These are phyloP conservation scores for Cordyceps pruinosa DNA, from an alignment of 2,329 filamentous ascomycete genomes.

Conservation along the genomic window DNA sequence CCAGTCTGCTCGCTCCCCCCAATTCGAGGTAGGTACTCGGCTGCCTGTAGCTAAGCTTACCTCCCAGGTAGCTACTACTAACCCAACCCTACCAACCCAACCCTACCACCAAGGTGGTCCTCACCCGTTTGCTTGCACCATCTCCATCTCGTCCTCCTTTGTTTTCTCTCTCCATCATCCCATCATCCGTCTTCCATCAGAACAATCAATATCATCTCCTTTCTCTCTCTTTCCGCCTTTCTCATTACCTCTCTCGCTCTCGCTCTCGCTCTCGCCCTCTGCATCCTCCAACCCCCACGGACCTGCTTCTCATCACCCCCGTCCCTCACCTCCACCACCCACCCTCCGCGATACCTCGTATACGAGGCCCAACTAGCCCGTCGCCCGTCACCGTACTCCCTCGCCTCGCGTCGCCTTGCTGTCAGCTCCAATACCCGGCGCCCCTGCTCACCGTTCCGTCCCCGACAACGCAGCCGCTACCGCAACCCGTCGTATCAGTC, in stretches of 20 bases:
- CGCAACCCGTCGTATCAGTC: not conserved
- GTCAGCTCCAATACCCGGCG: too few species aligned
- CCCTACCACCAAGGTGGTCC: too few species aligned
- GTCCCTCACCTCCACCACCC: not conserved
- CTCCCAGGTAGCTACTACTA: too few species aligned
- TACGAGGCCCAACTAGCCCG: not conserved
- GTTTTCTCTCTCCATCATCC: not conserved
- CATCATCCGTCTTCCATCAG: not conserved
- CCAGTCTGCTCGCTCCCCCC: too few species aligned
- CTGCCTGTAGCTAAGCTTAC: too few species aligned
- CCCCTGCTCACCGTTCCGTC: not conserved
- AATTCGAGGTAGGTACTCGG: too few species aligned
- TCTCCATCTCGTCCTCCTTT: not conserved
- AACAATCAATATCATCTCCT: not conserved
- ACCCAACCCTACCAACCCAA: too few species aligned
- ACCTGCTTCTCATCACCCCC: not conserved
- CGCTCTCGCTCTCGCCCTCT: too few species aligned
- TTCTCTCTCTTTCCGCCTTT: too few species aligned
- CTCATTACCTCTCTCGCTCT: too few species aligned
- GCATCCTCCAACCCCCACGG: not conserved
- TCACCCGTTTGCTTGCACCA: not conserved
- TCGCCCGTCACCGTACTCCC: not conserved
- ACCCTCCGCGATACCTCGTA: not conserved
- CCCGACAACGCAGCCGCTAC: not conserved
- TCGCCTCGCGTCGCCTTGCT: not conserved